A percentile compares a stretch with the other conserved stretches of the same genome.
These are phyloP conservation scores for Pyrenophora seminiperda DNA, from an alignment of 2,329 filamentous ascomycete genomes.

Conservation along the genomic window DNA sequence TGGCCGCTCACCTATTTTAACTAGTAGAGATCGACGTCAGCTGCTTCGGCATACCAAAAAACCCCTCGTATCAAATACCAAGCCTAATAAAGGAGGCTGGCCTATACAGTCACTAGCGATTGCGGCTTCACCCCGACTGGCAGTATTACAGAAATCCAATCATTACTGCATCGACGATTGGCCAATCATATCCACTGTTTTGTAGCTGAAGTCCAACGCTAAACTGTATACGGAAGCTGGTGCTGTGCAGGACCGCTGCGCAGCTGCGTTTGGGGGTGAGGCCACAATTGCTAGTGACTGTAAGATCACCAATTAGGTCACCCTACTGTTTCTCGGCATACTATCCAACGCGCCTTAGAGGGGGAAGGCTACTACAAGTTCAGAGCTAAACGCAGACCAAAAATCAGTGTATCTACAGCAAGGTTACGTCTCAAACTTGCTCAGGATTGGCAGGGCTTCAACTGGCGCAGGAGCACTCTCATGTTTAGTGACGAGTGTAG, in stretches of 20 bases:
- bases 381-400: constrained; percentile 4
- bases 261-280: too few relatives aligned
- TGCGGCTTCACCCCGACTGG: too few relatives aligned
- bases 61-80: not conserved
- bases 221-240: too few relatives aligned
- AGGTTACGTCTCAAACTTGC: not conserved
- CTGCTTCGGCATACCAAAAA: not conserved
- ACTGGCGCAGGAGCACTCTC: not conserved
- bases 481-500: constrained; percentile 4
- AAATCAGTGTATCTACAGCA: not conserved
- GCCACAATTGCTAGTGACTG: too few relatives aligned
- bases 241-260: too few relatives aligned
- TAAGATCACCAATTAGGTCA: too few relatives aligned
- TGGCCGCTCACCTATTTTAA: not conserved
- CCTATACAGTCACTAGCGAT: not conserved
- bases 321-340: not conserved
- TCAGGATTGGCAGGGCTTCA: not conserved
- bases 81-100: not conserved
- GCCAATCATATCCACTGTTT: too few relatives aligned
- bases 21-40: not conserved
- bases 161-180: too few relatives aligned
- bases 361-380: not conserved
- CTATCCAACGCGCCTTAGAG: constrained; percentile 1
- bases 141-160: too few relatives aligned
- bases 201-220: too few relatives aligned